These are phyloP conservation scores for Phytophthora cryptogea DNA, from an alignment of 352 stramenopile genomes.

Conservation along the genomic window DNA sequence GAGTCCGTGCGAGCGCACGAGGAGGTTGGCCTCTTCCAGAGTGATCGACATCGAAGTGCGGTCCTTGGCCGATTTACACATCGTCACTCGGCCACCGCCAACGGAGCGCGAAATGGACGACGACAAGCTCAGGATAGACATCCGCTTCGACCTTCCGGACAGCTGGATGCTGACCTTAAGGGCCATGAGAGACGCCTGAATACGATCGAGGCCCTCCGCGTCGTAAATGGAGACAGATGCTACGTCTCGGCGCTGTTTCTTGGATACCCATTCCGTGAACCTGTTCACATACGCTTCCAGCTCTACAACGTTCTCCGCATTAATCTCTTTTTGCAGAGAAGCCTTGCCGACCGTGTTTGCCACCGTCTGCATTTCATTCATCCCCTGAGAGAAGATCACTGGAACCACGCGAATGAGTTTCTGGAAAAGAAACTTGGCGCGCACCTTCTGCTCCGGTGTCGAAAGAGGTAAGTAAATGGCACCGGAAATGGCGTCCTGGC, in stretches of 20 bases:
- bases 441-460: constrained; percentile 49
- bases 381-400: constrained; percentile 87
- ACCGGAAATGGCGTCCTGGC: constrained; percentile 73
- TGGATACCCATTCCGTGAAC: constrained; percentile 46
- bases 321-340: constrained; percentile 83
- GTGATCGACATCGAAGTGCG: constrained; percentile 97
- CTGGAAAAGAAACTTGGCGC: constrained; percentile 64
- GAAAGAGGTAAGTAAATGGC: constrained; percentile 68
- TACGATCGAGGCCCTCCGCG: constrained; percentile 32
- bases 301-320: constrained; percentile 66
- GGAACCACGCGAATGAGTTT: constrained; percentile 67
- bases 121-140: constrained; percentile 80
- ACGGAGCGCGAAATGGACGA: constrained; percentile 76
- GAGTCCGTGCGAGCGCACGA: constrained; percentile 62
- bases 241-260: constrained; percentile 29
- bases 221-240: constrained; percentile 30
- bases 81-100: constrained; percentile 92
- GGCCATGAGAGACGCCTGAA: constrained; percentile 39
- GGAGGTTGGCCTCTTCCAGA: constrained; percentile 88
- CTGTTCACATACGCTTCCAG: constrained; percentile 61
- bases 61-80: constrained; percentile 98
- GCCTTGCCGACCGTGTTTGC: constrained; percentile 87
- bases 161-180: constrained; percentile 51
- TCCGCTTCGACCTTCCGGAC: constrained; percentile 70
- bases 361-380: constrained; percentile 95